Conservation (phyloP, 306 rosid genomes). For the Begonia peltatifolia region DNA sequence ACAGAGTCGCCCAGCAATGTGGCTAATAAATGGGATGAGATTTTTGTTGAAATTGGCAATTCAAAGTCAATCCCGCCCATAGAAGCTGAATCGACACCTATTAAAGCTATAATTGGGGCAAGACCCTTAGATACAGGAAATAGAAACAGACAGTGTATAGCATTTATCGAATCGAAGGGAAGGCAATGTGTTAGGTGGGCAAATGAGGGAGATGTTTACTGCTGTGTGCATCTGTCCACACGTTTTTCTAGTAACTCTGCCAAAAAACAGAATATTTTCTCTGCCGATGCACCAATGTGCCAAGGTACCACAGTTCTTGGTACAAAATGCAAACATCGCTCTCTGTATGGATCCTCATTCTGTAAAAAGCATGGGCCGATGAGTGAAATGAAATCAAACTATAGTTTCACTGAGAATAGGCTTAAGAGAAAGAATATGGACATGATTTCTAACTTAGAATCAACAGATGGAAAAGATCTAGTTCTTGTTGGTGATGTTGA, state of each 20-base stretch:
- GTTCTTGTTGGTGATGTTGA: slow-evolving; percentile 33
- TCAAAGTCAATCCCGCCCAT: slow-evolving; percentile 26
- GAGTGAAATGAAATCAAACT: slow-evolving; percentile 27
- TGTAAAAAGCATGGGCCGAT: slow-evolving; percentile 88
- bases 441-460: slow-evolving; percentile 25
- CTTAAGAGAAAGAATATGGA: slow-evolving; percentile 62
- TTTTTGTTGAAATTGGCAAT: slow-evolving; percentile 39
- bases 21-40: slow-evolving; percentile 46
- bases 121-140: slow-evolving; percentile 37
- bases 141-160: slow-evolving; percentile 75
- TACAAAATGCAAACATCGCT: slow-evolving; percentile 83
- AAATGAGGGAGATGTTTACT: slow-evolving; percentile 94
- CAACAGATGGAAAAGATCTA: slow-evolving; percentile 34
- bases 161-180: slow-evolving; percentile 90
- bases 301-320: slow-evolving; percentile 98
- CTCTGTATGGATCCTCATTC: slow-evolving; percentile 57
- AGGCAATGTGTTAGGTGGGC: slow-evolving; percentile 99
- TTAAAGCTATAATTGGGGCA: slow-evolving; percentile 20
- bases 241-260: slow-evolving; percentile 63
- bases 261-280: slow-evolving; percentile 34
- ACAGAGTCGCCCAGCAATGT: slow-evolving; percentile 25
- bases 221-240: slow-evolving; percentile 90
- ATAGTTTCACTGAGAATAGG: slow-evolving; percentile 26
- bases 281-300: slow-evolving; percentile 70
- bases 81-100: slow-evolving; percentile 49